Percentiles rank a stretch among this genome's conserved stretches.
These are phyloP conservation scores for Phoma sp. DNA, from an alignment of 2,329 filamentous ascomycete species.

Conservation along the genomic window DNA sequence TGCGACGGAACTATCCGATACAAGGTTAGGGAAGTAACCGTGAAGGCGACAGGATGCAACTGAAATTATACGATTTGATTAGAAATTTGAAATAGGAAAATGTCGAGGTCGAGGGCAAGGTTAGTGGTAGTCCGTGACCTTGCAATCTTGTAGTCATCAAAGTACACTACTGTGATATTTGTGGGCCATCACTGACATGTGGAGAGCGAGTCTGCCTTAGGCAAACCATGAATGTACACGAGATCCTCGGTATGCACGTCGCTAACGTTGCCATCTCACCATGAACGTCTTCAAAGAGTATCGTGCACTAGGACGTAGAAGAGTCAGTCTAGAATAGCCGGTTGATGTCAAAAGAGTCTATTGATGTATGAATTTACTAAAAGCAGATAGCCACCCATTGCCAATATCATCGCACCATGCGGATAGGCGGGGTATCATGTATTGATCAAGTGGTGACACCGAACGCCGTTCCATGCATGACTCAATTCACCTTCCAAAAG, in stretches of 20 bases:
- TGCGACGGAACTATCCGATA: too few species aligned
- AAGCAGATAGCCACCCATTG: background rate
- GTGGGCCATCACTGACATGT: background rate
- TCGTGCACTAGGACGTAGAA: too few species aligned
- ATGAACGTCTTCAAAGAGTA: too few species aligned
- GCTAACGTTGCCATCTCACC: background rate
- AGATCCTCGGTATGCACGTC: background rate
- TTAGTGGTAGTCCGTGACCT: too few species aligned
- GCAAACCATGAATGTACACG: background rate
- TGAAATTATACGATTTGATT: too few species aligned
- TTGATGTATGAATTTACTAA: background rate
- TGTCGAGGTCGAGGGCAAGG: background rate
- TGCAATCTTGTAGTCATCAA: background rate
- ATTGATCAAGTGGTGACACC: background rate
- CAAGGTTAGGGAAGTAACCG: too few species aligned
- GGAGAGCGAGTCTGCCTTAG: slow-evolving; percentile 1
- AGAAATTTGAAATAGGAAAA: too few species aligned
- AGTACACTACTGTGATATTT: background rate
- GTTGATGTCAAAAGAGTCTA: too few species aligned
- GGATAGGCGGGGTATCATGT: background rate
- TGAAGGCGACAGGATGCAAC: too few species aligned
- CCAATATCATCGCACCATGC: background rate
- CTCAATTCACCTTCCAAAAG: background rate
- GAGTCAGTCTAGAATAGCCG: too few species aligned
- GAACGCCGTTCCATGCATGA: background rate